Percentiles rank a stretch among this genome's conserved stretches.
phyloP scores from a whole-genome alignment of 352 stramenopile species.

The Globisporangium emineosum region DNA sequence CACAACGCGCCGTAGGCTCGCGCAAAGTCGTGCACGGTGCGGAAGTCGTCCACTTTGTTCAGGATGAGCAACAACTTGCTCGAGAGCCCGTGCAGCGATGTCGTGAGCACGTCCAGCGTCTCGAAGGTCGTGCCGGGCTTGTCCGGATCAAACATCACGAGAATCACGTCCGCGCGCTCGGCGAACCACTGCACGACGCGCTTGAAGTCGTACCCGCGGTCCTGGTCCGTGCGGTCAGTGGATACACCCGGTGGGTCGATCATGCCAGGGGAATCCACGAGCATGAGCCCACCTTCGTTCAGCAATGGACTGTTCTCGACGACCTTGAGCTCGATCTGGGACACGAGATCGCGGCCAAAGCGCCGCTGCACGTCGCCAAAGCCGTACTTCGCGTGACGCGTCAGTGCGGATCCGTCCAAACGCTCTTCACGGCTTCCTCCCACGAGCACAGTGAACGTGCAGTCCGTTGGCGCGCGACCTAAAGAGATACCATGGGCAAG shows the following conservation, averaged over 20 bases:
- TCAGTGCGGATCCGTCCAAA: slow-evolving; percentile 71
- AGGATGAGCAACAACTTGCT: slow-evolving; percentile 84
- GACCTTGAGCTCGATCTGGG: slow-evolving; percentile 85
- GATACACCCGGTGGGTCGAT: slow-evolving; percentile 75
- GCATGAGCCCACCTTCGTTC: slow-evolving; percentile 78
- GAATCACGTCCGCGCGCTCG: slow-evolving; percentile 79
- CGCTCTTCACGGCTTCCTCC: slow-evolving; percentile 68
- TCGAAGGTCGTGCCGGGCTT: slow-evolving; percentile 88
- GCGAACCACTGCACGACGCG: slow-evolving; percentile 85
- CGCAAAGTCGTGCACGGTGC: slow-evolving; percentile 84
- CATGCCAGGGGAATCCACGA: slow-evolving; percentile 86
- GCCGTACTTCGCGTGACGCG: slow-evolving; percentile 67
- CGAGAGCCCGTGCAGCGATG: slow-evolving; percentile 65
- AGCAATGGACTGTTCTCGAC: slow-evolving; percentile 61
- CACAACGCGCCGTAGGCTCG: slow-evolving; percentile 81
- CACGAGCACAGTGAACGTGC: slow-evolving; percentile 79
- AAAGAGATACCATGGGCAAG: not conserved
- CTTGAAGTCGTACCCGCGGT: slow-evolving; percentile 87
- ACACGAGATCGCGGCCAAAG: slow-evolving; percentile 81
- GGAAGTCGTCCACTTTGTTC: slow-evolving; percentile 90
- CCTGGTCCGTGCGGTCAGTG: slow-evolving; percentile 59
- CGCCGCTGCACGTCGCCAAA: slow-evolving; percentile 79
- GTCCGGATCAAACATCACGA: slow-evolving; percentile 89
- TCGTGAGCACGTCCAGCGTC: slow-evolving; percentile 84
- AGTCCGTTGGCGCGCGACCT: slow-evolving; percentile 73